Conservation (phyloP, 2,329 filamentous ascomycete species). For the Claviceps pusilla region DNA sequence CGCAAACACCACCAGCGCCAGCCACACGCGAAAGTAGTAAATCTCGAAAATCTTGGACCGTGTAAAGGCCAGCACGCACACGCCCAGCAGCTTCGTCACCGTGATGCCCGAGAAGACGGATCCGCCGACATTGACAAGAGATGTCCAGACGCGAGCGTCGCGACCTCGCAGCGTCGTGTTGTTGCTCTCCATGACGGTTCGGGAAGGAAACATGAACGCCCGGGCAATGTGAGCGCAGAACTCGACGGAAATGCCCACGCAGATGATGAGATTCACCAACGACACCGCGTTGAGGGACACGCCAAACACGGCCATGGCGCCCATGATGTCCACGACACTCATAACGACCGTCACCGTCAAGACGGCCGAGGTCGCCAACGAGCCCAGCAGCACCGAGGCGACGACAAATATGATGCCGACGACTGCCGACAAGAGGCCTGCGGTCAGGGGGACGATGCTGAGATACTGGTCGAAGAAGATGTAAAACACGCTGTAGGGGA, state of each 20-base stretch:
- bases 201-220: constrained; percentile 86
- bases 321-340: constrained; percentile 88
- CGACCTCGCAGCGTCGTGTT: constrained; percentile 64
- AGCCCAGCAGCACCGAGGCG: constrained; percentile 68
- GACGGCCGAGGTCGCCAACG: constrained; percentile 62
- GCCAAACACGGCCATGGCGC: constrained; percentile 76
- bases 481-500: constrained; percentile 95
- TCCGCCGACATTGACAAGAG: constrained; percentile 84
- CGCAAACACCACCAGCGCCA: constrained; percentile 79
- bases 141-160: constrained; percentile 80
- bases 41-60: constrained; percentile 98
- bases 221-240: constrained; percentile 95
- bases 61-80: constrained; percentile 85
- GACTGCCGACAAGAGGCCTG: constrained; percentile 64
- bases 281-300: constrained; percentile 92
- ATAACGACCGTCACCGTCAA: constrained; percentile 81
- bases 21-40: constrained; percentile 96
- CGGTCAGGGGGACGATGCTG: constrained; percentile 66
- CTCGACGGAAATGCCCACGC: constrained; percentile 88
- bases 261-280: constrained; percentile 91
- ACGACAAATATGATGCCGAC: constrained; percentile 75
- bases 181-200: constrained; percentile 61
- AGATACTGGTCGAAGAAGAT: constrained; percentile 98
- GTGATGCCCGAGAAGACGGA: constrained; percentile 95
- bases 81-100: constrained; percentile 83